Percentiles rank a stretch among this genome's conserved stretches.
phyloP scores from a whole-genome alignment of 2,329 filamentous ascomycete species.

The Pseudopyrenochaeta lycopersici region DNA sequence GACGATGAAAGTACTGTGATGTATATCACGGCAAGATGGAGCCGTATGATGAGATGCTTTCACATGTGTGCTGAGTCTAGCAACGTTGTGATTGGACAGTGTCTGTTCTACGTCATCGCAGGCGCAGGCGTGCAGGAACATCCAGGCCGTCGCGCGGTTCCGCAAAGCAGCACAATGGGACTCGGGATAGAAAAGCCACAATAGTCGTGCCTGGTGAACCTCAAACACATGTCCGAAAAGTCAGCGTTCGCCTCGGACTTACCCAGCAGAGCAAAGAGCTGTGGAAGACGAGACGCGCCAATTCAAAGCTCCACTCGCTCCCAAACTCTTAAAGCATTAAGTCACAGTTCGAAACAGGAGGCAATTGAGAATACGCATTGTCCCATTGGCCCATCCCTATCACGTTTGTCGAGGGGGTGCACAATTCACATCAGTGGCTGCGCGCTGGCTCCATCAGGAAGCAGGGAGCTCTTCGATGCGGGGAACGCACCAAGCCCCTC shows the following conservation, averaged over 20 bases:
- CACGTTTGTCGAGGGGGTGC: constrained; percentile 10
- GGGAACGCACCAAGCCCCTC: constrained; percentile 35
- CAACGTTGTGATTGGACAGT: too few relatives aligned
- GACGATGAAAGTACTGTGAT: background rate
- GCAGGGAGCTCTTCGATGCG: constrained; percentile 32
- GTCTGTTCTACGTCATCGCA: too few relatives aligned
- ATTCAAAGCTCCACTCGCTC: too few relatives aligned
- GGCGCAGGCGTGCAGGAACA: background rate
- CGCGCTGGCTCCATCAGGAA: constrained; percentile 4
- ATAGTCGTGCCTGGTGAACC: too few relatives aligned
- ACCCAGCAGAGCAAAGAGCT: too few relatives aligned
- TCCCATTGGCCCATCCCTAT: constrained; percentile 27
- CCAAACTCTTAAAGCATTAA: background rate
- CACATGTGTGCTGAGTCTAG: background rate
- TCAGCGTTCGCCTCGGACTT: too few relatives aligned
- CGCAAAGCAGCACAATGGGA: background rate
- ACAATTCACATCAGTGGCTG: constrained; percentile 23
- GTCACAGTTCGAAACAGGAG: background rate
- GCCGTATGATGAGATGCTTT: too few relatives aligned
- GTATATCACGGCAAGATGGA: too few relatives aligned
- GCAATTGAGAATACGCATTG: constrained; percentile 6
- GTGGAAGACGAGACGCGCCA: too few relatives aligned
- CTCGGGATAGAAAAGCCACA: too few relatives aligned
- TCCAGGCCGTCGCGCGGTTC: background rate
- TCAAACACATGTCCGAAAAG: too few relatives aligned